Evolutionary conservation across 2,329 filamentous ascomycete species (phyloP).

Genomic region (Aspergillus neoniger): DNA sequence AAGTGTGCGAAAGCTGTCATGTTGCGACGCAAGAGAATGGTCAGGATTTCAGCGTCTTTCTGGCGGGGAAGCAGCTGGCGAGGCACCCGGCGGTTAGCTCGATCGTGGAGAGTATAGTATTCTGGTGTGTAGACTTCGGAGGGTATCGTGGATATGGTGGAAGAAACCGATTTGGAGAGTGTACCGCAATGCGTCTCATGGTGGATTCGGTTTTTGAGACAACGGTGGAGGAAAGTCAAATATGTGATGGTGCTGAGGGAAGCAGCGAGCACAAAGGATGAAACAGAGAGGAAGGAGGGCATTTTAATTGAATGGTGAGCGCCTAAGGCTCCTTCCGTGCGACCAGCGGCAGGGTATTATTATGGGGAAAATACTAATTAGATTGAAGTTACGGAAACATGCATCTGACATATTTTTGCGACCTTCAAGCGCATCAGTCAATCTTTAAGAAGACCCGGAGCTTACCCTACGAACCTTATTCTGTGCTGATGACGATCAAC

Average conservation of each 20-base stretch:
- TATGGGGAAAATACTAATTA: too few species aligned
- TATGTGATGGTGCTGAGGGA: slow-evolving; percentile 33
- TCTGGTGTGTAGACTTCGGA: slow-evolving; percentile 19
- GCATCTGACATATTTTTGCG: background rate
- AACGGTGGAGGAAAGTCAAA: slow-evolving; percentile 27
- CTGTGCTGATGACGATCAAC: background rate
- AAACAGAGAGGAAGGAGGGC: background rate
- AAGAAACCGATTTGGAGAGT: slow-evolving; percentile 16
- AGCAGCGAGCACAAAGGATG: slow-evolving; percentile 11
- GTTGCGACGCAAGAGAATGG: slow-evolving; percentile 34
- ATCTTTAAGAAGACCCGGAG: background rate
- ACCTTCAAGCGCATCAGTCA: background rate
- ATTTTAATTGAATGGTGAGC: background rate
- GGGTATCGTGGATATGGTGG: slow-evolving; percentile 29
- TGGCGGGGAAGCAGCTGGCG: slow-evolving; percentile 25
- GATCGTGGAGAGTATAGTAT: slow-evolving; percentile 27
- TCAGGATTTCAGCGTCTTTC: slow-evolving; percentile 26
- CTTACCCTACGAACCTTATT: background rate
- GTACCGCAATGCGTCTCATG: slow-evolving; percentile 23
- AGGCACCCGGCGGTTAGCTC: slow-evolving; percentile 23
- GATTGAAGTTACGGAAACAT: too few species aligned
- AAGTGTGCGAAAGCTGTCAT: slow-evolving; percentile 36
- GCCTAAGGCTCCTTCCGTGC: background rate
- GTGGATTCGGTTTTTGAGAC: slow-evolving; percentile 26
- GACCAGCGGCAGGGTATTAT: background rate